Evolutionary conservation across 2,329 filamentous ascomycete species (phyloP).

Genomic region (Pyricularia pennisetigena): DNA sequence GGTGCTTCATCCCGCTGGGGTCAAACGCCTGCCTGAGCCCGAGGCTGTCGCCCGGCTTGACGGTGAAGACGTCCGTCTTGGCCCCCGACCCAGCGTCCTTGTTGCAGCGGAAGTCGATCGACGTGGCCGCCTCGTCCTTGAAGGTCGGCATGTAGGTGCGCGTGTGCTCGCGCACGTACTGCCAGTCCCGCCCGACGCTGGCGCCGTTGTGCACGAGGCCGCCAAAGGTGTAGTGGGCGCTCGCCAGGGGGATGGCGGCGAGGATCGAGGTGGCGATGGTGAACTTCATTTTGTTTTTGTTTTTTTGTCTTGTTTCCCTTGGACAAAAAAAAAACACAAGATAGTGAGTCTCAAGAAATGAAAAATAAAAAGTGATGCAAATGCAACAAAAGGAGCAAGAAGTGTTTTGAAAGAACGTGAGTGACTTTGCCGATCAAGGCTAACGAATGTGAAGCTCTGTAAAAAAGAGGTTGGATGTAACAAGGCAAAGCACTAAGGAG

Average conservation of each 20-base stretch:
- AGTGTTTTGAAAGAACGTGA: not conserved
- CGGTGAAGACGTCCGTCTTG: slow-evolving; percentile 21
- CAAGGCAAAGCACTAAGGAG: not conserved
- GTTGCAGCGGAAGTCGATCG: slow-evolving; percentile 28
- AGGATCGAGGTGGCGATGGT: slow-evolving; percentile 1
- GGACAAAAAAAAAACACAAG: too few species aligned
- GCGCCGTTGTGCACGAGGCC: slow-evolving; percentile 9
- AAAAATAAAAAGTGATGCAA: slow-evolving; percentile 6
- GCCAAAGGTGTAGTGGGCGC: slow-evolving; percentile 2
- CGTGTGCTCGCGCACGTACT: slow-evolving; percentile 13
- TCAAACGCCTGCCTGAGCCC: slow-evolving; percentile 25
- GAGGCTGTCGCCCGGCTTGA: slow-evolving; percentile 26
- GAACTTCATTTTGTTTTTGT: not conserved
- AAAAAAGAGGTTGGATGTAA: not conserved
- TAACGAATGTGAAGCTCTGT: not conserved
- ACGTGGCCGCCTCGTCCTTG: slow-evolving; percentile 26
- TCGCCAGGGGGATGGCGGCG: not conserved
- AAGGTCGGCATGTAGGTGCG: slow-evolving; percentile 18
- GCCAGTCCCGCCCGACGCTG: slow-evolving; percentile 6
- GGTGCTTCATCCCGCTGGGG: slow-evolving; percentile 21
- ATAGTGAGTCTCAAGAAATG: not conserved
- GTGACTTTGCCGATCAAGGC: slow-evolving; percentile 9
- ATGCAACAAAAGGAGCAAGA: slow-evolving; percentile 4
- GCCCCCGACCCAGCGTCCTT: slow-evolving; percentile 21
- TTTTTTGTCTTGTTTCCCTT: not conserved